These are phyloP conservation scores for Fraxinus paxiana DNA, from an alignment of 305 asterid species.

Conservation along the genomic window DNA sequence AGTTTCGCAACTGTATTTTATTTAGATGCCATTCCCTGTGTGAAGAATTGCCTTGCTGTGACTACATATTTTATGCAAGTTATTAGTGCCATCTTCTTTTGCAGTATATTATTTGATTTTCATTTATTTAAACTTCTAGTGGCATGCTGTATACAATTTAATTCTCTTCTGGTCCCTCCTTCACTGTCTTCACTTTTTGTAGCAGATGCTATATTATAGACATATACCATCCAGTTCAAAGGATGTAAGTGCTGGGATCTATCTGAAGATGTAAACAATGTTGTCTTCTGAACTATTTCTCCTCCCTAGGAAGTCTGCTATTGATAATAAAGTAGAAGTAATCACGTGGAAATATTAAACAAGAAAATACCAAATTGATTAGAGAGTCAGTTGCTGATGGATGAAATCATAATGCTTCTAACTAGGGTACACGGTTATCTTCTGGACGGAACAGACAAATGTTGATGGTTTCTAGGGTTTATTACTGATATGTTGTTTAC, in stretches of 20 bases:
- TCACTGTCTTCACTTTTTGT: background rate
- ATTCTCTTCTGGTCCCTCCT: background rate
- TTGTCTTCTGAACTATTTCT: background rate
- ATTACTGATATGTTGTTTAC: background rate
- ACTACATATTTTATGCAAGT: background rate
- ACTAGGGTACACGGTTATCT: background rate
- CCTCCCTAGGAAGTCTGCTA: background rate
- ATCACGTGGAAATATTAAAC: background rate
- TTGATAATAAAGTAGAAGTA: background rate
- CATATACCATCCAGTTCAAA: background rate
- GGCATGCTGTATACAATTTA: background rate
- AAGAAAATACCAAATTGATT: background rate
- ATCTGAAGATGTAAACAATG: background rate
- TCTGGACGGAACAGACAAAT: background rate
- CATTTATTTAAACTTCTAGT: background rate
- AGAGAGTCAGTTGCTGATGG: background rate
- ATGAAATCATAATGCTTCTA: background rate
- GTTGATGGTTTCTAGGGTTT: background rate
- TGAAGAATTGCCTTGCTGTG: background rate
- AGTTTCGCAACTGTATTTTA: background rate
- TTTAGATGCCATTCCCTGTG: background rate
- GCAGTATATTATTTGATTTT: background rate
- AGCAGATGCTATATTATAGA: background rate
- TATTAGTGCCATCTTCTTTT: background rate
- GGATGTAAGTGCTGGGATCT: background rate